Evolutionary conservation across 2,329 filamentous ascomycete genomes (phyloP), one percentile per base, ranked within the genome.

Genomic region (Penicillium sp.): DNA sequence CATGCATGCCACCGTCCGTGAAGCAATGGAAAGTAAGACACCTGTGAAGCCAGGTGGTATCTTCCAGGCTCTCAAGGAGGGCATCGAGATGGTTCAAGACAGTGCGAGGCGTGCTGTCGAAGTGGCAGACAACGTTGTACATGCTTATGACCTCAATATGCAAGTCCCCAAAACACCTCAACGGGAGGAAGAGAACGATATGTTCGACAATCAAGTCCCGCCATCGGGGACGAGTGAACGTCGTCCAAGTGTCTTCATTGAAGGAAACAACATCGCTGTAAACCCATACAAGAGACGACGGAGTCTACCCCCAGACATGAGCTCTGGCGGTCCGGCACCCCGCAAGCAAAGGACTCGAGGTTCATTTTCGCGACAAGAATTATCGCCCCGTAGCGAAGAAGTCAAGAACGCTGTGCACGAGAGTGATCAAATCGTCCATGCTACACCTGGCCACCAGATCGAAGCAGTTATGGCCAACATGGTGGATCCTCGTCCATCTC

Each of bases 101-200:
- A 86, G 82, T 62, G 85, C 84, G 44, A 77, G 82, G 60, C 75
- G 84, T 49, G 84, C 84, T 1, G 81, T 87, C 3, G 84, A 87
- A 65, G 84, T 84, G 16, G 84, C 84, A 6, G 84, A 87, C 63
- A 87, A 87, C 56, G 83, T 87, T 14, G 84, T 87, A 8, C 82
- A 87, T 65, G 84, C 84, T 10, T 86, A 86, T 57, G 84, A 87
- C 59, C 78, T 87, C 66, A 84, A 87, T 59, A 85, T 87, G 81
- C 80, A 84, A 56, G 76, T 87, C 34, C 84, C 84, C n/a, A 80
- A 84, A 52, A 80, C 77, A 10, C 80, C 78, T 6, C 65, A 73
- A 36, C 69, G 71, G 28, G 71, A 68, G 20, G 46, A 61, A 13
- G 68, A 71, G 7, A 63, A 63, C 34, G 67, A 70, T 5, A 59